phyloP scores from a whole-genome alignment of 179 eudicot species.

The Beta corolliflora region DNA sequence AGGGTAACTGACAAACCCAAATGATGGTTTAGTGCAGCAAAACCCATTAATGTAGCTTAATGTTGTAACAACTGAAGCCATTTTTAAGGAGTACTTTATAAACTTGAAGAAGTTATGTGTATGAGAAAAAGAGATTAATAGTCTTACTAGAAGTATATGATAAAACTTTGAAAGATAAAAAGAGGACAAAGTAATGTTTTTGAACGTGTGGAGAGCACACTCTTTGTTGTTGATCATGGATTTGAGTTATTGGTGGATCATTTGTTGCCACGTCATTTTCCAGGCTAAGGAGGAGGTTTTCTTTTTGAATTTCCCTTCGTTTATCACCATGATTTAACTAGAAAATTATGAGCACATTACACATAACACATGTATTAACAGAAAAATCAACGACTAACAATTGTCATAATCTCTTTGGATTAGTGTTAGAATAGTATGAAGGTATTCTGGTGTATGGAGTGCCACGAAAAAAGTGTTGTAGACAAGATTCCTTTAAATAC shows the following conservation, averaged over 20 bases:
- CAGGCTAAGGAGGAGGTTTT: not conserved
- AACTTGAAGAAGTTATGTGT: not conserved
- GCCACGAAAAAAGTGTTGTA: too few species aligned
- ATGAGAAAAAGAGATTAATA: not conserved
- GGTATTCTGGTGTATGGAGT: too few species aligned
- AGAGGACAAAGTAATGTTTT: not conserved
- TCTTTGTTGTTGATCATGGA: constrained; percentile 17
- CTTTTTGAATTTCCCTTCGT: not conserved
- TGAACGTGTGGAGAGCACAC: constrained; percentile 66
- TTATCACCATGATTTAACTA: too few species aligned
- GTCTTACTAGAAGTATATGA: too few species aligned
- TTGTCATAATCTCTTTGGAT: too few species aligned
- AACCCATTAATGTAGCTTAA: constrained; percentile 35
- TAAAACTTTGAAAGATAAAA: too few species aligned
- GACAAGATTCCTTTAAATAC: too few species aligned
- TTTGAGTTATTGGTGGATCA: constrained; percentile 25
- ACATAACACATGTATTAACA: too few species aligned
- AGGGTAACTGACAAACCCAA: not conserved
- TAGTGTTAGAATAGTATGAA: too few species aligned
- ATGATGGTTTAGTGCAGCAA: constrained; percentile 28
- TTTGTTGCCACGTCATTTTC: constrained; percentile 21
- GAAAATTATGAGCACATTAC: too few species aligned
- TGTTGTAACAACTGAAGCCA: constrained; percentile 48
- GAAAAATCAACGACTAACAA: too few species aligned
- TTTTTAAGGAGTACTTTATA: not conserved